phyloP scores from a whole-genome alignment of 306 rosid species.

The Ceratonia siliqua region DNA sequence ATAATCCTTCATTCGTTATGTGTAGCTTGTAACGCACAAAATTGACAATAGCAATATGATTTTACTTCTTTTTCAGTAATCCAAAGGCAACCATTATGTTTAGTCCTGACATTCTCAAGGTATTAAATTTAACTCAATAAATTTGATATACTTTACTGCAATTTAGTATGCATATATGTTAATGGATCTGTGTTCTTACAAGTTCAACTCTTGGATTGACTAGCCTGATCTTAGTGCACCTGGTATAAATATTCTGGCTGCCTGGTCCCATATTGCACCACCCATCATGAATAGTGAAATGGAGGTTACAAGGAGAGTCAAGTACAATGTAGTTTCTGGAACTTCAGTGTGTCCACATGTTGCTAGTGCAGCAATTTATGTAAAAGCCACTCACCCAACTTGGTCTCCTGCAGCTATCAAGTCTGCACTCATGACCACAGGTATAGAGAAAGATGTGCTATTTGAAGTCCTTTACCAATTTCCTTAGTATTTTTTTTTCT shows the following conservation, averaged over 20 bases:
- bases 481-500: neutral
- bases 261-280: slow-evolving; percentile 19
- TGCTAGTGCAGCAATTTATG: slow-evolving; percentile 38
- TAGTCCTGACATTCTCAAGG: slow-evolving; percentile 38
- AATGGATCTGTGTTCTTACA: neutral
- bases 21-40: neutral
- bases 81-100: slow-evolving; percentile 34
- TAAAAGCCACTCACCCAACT: slow-evolving; percentile 36
- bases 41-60: too few relatives aligned
- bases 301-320: neutral
- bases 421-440: slow-evolving; percentile 46
- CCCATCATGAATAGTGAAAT: neutral
- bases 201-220: neutral
- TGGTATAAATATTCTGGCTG: slow-evolving; percentile 29
- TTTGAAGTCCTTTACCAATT: neutral
- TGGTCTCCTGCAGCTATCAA: slow-evolving; percentile 52
- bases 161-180: neutral
- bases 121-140: neutral
- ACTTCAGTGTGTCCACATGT: slow-evolving; percentile 42
- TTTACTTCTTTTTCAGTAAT: slow-evolving; percentile 4
- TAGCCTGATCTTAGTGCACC: slow-evolving; percentile 39
- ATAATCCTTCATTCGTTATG: neutral
- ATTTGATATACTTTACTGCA: neutral
- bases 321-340: slow-evolving; percentile 25
- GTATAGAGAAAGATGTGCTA: neutral